These are phyloP conservation scores for Globisporangium spinosum DNA, from an alignment of 352 stramenopile genomes.

Conservation along the genomic window DNA sequence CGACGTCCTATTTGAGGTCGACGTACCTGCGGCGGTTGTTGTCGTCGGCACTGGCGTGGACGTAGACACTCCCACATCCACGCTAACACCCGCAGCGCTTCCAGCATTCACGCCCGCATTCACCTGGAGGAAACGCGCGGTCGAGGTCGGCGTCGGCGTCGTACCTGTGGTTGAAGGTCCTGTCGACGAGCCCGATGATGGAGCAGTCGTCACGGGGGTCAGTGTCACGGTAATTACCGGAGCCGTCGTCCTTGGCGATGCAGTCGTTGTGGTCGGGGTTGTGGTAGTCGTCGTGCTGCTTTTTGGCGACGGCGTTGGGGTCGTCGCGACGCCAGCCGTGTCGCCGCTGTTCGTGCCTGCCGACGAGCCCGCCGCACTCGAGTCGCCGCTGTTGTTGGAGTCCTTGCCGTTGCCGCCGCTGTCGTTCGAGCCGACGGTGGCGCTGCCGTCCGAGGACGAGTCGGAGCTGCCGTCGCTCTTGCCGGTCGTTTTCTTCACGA, in stretches of 20 bases:
- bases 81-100: neutral
- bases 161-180: conserved; percentile 4
- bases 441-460: conserved; percentile 18
- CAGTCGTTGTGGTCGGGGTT: conserved; percentile 5
- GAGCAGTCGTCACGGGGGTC: conserved; percentile 3
- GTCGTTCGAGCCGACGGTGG: conserved; percentile 15
- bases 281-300: neutral
- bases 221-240: conserved; percentile 1
- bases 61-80: neutral
- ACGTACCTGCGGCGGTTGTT: conserved; percentile 3
- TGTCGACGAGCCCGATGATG: conserved; percentile 1
- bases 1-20: conserved; percentile 15
- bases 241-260: neutral
- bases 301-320: conserved; percentile 12
- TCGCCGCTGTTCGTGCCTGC: neutral
- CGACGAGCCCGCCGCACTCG: conserved; percentile 6
- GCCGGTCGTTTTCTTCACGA: conserved; percentile 27
- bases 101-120: neutral
- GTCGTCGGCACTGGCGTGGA: conserved; percentile 10
- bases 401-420: neutral
- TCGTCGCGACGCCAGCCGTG: conserved; percentile 2
- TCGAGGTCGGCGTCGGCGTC: conserved; percentile 4
- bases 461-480: conserved; percentile 25
- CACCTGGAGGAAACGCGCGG: neutral
- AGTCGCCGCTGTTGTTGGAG: conserved; percentile 12